Evolutionary conservation across 495 filamentous ascomycete species (phyloP), one percentile per base, ranked within the genome.

Genomic region (Hypoxylon crocopeplum): DNA sequence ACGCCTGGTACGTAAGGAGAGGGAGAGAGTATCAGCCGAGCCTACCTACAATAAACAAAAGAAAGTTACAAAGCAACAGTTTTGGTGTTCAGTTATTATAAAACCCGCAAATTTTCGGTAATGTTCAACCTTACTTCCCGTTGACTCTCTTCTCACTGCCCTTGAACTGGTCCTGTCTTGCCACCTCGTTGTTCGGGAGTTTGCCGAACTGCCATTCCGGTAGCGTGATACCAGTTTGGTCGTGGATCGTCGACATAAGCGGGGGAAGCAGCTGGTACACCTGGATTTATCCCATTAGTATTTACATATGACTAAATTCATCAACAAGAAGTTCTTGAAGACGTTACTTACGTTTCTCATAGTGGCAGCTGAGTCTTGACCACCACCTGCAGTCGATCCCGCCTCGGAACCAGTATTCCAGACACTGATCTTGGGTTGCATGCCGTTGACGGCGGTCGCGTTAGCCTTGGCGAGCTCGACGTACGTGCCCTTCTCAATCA

Each of bases 401-500:
- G 66, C 71, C 47, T 77, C 75, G 41, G 72, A 71, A 16, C 87
- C 89, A 25, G 90, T 93, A 71, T 92, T 93, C 90, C 90, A 94
- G 7, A 91, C 82, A 41, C 84, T 91, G 73, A 94, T 94, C 85
- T 93, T 94, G 48, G 90, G 90, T 64, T 90, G 83, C 61, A 94
- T 74, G 41, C 90, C 90, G 37, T 85, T 77, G 71, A 94, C 82
- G 17, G 89, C 90, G 32, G 76, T 62, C 17, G 87, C 90, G 62
- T 89, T 89, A 36, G 85, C 85, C 59, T 85, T 83, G 48, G 86
- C 86, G 37, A 89, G 79, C 59, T 84, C 75, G 42, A 82, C 76
- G 59, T 87, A 88, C 1, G 83, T 83, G 60, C 81, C 82, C 68
- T 86, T 84, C 74, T 88, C 82, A 67, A 89, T 84, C 86, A 89